These are phyloP conservation scores for Hypoxylon lienhwacheense DNA, from an alignment of 495 filamentous ascomycete species.

Conservation along the genomic window DNA sequence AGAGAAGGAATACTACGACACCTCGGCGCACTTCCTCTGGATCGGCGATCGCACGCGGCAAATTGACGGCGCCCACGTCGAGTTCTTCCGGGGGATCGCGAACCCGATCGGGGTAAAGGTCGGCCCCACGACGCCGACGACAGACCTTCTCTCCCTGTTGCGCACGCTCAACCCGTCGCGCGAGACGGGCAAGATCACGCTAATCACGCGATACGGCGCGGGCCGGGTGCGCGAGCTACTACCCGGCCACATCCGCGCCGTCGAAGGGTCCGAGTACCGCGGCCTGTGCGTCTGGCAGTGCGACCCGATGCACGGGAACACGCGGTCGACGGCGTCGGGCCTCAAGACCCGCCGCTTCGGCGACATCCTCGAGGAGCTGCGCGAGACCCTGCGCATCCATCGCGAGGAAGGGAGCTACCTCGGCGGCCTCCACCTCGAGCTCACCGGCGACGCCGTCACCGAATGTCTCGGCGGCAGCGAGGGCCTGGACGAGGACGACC, in stretches of 20 bases:
- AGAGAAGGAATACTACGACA: constrained; percentile 71
- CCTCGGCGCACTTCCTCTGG: constrained; percentile 97
- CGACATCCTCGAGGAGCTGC: constrained; percentile 82
- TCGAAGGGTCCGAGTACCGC: constrained; percentile 66
- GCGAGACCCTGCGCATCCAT: constrained; percentile 78
- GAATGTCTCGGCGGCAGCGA: constrained; percentile 93
- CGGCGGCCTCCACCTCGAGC: constrained; percentile 90
- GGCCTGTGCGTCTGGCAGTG: constrained; percentile 94
- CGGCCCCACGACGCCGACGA: constrained; percentile 74
- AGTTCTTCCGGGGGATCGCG: constrained; percentile 94
- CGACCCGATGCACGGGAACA: constrained; percentile 98
- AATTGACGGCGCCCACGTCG: constrained; percentile 87
- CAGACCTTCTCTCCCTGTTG: constrained; percentile 74
- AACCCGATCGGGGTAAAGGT: constrained; percentile 98
- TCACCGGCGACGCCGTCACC: constrained; percentile 94
- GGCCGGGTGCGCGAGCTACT: constrained; percentile 69
- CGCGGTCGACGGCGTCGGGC: constrained; percentile 64
- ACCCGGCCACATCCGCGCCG: constrained; percentile 81
- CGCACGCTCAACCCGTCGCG: constrained; percentile 79
- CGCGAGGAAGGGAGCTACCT: constrained; percentile 78
- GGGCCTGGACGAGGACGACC: constrained; percentile 81
- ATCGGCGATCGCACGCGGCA: constrained; percentile 96
- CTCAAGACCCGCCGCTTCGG: constrained; percentile 89
- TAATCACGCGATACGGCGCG: constrained; percentile 94
- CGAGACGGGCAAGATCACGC: constrained; percentile 87